These are phyloP conservation scores for Euphorbia schlechtendalii DNA, from an alignment of 441 rosid genomes.

Conservation along the genomic window DNA sequence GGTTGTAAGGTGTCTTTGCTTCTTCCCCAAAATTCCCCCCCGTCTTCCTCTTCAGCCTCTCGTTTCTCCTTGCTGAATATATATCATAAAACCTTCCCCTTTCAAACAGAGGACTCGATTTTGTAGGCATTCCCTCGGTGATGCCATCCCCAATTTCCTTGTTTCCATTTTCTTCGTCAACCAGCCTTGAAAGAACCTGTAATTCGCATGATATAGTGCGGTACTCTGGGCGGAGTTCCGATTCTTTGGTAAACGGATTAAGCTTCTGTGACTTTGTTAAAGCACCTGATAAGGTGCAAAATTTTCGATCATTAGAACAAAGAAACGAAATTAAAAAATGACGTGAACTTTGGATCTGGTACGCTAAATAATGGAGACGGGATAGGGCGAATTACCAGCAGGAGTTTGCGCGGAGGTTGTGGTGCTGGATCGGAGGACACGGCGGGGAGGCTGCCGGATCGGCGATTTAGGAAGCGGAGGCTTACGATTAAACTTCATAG, in stretches of 20 bases:
- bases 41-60: conserved; percentile 65
- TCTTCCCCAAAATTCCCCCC: conserved; percentile 20
- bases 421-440: conserved; percentile 35
- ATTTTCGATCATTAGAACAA: too few species aligned
- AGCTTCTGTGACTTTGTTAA: conserved; percentile 45
- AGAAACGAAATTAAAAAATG: too few species aligned
- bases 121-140: conserved; percentile 1
- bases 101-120: conserved; percentile 44
- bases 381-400: conserved; percentile 32
- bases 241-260: conserved; percentile 27
- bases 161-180: conserved; percentile 34
- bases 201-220: conserved; percentile 58
- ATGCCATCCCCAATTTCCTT: conserved; percentile 15
- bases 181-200: conserved; percentile 51
- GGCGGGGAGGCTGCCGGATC: conserved; percentile 50
- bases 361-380: not conserved
- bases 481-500: conserved; percentile 47
- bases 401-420: conserved; percentile 46
- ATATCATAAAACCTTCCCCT: conserved; percentile 82
- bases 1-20: conserved; percentile 29
- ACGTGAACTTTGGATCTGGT: not conserved
- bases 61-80: conserved; percentile 78
- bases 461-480: conserved; percentile 82
- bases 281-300: conserved; percentile 32
- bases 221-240: conserved; percentile 50